Conservation (phyloP, 179 eudicot species). For the Silene coronaria region DNA sequence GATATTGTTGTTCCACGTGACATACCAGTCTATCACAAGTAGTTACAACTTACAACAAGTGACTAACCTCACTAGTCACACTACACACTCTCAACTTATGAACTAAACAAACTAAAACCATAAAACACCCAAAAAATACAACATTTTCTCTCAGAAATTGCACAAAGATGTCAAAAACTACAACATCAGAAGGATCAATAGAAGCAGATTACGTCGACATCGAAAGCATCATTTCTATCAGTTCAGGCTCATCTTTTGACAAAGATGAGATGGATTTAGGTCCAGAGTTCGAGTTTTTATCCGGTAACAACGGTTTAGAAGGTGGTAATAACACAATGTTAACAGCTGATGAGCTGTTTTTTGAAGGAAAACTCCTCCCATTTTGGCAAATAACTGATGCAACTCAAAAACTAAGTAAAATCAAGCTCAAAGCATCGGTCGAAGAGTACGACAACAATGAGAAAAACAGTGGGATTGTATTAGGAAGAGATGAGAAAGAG, state of each 20-base stretch:
- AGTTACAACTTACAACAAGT: too few relatives aligned
- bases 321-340: constrained; percentile 37
- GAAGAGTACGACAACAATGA: not conserved
- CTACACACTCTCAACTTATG: too few relatives aligned
- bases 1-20: too few relatives aligned
- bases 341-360: constrained; percentile 77
- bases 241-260: constrained; percentile 37
- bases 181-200: constrained; percentile 22
- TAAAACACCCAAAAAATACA: too few relatives aligned
- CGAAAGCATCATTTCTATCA: constrained; percentile 49
- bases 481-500: constrained; percentile 31
- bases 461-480: constrained; percentile 1
- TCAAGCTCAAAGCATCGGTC: constrained; percentile 32
- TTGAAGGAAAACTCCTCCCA: constrained; percentile 72
- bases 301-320: constrained; percentile 32
- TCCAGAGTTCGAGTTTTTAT: constrained; percentile 63
- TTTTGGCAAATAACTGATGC: constrained; percentile 52
- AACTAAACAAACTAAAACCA: too few relatives aligned
- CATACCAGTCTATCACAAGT: too few relatives aligned
- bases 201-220: constrained; percentile 59
- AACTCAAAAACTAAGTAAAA: constrained; percentile 47
- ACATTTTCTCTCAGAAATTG: too few relatives aligned
- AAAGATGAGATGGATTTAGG: constrained; percentile 21
- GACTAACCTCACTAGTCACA: too few relatives aligned
- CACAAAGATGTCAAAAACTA: constrained; percentile 9